phyloP scores from a whole-genome alignment of 2,329 filamentous ascomycete genomes.

The Pseudogymnoascus sp. region DNA sequence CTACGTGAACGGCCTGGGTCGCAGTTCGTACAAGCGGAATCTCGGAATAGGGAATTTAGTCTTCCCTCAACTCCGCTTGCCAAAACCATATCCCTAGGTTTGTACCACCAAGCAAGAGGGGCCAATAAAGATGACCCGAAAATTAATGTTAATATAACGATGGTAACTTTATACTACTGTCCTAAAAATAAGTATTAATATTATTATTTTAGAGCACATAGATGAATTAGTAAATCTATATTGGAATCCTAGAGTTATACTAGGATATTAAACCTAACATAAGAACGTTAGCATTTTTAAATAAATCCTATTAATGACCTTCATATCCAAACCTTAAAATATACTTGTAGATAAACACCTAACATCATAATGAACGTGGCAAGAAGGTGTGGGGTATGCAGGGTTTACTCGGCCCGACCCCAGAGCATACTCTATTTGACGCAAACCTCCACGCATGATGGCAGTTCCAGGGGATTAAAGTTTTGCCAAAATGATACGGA shows the following conservation, averaged over 20 bases:
- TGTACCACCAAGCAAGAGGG: neutral
- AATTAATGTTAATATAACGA: neutral
- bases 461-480: neutral
- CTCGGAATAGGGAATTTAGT: neutral
- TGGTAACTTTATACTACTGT: neutral
- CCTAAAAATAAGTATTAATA: neutral
- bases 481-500: neutral
- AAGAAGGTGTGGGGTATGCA: neutral
- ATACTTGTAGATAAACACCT: neutral
- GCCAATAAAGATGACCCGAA: neutral
- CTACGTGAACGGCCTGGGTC: neutral
- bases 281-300: neutral
- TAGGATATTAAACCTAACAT: neutral
- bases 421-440: neutral
- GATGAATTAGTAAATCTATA: neutral
- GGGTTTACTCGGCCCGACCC: slow-evolving; percentile 2
- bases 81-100: neutral
- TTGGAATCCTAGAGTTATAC: neutral
- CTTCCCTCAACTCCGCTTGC: neutral
- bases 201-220: neutral
- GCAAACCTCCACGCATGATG: neutral
- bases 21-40: neutral
- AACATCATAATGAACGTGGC: neutral
- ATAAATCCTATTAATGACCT: neutral
- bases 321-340: neutral